These are phyloP conservation scores for Crithidia brevicula DNA, from an alignment of 208 protist species.

Conservation along the genomic window DNA sequence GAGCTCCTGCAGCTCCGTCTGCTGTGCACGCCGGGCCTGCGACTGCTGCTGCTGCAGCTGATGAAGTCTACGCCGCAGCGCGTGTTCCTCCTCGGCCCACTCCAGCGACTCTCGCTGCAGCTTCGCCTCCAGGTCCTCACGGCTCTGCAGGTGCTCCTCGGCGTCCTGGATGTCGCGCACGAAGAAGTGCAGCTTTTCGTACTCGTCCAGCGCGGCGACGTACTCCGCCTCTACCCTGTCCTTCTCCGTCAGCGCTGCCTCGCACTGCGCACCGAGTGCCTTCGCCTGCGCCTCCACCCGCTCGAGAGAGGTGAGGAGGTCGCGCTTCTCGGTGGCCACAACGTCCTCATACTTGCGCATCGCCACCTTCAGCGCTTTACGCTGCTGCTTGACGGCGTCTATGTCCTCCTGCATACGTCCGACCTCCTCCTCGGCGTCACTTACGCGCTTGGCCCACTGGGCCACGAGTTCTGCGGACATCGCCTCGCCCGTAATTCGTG, in stretches of 20 bases:
- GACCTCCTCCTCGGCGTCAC: conserved; percentile 71
- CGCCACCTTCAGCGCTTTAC: conserved; percentile 51
- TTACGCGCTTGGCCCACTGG: conserved; percentile 76
- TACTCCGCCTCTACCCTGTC: conserved; percentile 73
- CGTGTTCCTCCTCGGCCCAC: conserved; percentile 89
- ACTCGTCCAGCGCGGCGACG: conserved; percentile 79
- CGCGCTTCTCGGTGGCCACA: conserved; percentile 67
- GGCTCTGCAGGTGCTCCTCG: conserved; percentile 59
- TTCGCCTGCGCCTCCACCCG: conserved; percentile 70
- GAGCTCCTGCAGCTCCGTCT: conserved; percentile 60
- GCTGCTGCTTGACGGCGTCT: conserved; percentile 43
- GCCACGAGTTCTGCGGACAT: conserved; percentile 49
- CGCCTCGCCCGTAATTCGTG: too few relatives aligned
- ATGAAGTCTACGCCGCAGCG: conserved; percentile 56
- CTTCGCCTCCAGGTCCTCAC: conserved; percentile 66
- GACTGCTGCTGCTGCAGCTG: conserved; percentile 55
- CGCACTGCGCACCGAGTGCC: conserved; percentile 55
- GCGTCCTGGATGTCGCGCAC: conserved; percentile 79
- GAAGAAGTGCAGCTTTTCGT: conserved; percentile 79
- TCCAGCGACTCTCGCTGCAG: conserved; percentile 72
- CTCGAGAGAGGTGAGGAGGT: conserved; percentile 63
- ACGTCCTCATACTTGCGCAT: conserved; percentile 53
- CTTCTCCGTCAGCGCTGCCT: conserved; percentile 56
- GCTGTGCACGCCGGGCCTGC: conserved; percentile 44
- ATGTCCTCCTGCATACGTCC: conserved; percentile 76